Evolutionary conservation across 257 asterid genomes (phyloP).

Genomic region (Jacaranda mimosifolia): DNA sequence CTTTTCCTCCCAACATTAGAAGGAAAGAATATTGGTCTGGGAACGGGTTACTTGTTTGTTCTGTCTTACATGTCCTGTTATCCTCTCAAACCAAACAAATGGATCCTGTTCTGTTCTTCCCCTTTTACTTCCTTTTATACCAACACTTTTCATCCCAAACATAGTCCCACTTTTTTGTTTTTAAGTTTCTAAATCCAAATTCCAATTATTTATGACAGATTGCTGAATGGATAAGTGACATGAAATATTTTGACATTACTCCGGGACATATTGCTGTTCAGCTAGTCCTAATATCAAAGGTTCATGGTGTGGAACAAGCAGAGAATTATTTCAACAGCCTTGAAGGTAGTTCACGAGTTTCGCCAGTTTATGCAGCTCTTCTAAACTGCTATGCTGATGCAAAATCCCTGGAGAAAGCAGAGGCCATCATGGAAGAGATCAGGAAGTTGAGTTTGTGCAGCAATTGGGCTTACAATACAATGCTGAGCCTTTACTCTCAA

Average conservation of each 20-base stretch:
- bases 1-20: not conserved
- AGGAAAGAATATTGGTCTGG: not conserved
- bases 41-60: not conserved
- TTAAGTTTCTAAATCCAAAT: not conserved
- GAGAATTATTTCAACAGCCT: constrained; percentile 38
- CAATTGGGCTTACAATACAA: constrained; percentile 38
- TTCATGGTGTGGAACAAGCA: constrained; percentile 39
- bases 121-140: no score
- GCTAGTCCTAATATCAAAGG: constrained; percentile 41
- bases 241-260: constrained; percentile 24
- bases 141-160: no score
- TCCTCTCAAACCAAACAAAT: no score
- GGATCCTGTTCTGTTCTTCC: no score
- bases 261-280: constrained; percentile 31
- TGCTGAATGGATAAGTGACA: constrained; percentile 36
- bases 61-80: not conserved
- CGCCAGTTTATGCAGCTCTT: constrained; percentile 34
- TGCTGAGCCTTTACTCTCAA: constrained; percentile 52
- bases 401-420: constrained; percentile 39
- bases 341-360: constrained; percentile 1
- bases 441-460: not conserved
- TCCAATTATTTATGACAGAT: constrained; percentile 28
- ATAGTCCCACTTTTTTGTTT: no score
- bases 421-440: constrained; percentile 38
- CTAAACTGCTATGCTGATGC: constrained; percentile 36